Evolutionary conservation across 371 early-diverging fungal genomes (phyloP), one percentile per base, ranked within the genome.

Genomic region (Umbelopsis sp.): DNA sequence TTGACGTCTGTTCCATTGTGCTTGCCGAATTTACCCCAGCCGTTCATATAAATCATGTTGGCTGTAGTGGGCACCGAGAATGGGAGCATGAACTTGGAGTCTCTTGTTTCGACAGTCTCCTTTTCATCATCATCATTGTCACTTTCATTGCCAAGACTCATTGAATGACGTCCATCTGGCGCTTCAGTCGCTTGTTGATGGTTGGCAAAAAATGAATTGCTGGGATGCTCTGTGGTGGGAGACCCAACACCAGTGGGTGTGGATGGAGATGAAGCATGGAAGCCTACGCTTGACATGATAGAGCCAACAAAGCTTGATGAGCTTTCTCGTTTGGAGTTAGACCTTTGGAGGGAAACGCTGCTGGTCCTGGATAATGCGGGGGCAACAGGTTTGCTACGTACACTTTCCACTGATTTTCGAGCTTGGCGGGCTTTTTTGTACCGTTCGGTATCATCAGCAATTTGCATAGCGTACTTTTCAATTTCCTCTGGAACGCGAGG

Each of bases 381-480:
- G n/a, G 32, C 50, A 41, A 51, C 68, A 2, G 64, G 32, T 35
- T 35, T 57, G 4, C 35, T 57, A 20, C 52, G 52, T 18, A 35
- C 44, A 65, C 65, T 38, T 38, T 69, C 65, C 29, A 68, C 72
- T 48, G 72, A 69, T 12, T 70, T 65, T 22, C 73, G 69, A n/a
- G 74, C 74, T 35, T 29, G 35, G 9, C 79, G 81, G 44, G 75
- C 79, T 66, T 76, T 81, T 62, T 78, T 78, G 79, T 63, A 76
- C 16, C 85, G 85, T 44, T 84, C 85, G 1, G 85, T 82, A 52
- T 91, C 91, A 53, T 87, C 86, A 25, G 87, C 90, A 11, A 86
- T 75, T 48, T 89, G 87, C 45, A 85, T 72, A 8, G 94, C 87
- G 74, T 94, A 94, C 50, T 84, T 83, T 65, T 84, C 86, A 2